These are phyloP conservation scores for Chlamydomonas incerta DNA, from an alignment of 139 green algal species.

Conservation along the genomic window DNA sequence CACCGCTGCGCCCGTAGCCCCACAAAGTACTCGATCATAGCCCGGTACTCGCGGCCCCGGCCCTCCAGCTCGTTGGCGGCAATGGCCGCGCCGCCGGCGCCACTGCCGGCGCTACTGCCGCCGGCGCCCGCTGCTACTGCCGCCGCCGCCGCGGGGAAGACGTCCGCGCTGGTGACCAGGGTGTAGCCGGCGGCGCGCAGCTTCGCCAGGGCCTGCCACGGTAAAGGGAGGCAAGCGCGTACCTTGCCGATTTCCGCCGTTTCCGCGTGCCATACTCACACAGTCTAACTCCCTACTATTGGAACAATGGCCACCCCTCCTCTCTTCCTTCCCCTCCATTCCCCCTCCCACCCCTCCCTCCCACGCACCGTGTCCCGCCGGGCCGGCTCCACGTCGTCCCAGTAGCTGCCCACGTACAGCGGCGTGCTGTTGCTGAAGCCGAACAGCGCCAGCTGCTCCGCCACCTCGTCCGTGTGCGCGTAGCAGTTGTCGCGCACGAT, in stretches of 20 bases:
- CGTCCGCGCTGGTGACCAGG: slow-evolving; percentile 12
- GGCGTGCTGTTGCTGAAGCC: not conserved
- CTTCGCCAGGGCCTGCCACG: not conserved
- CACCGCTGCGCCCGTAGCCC: slow-evolving; percentile 5
- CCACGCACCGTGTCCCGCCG: not conserved
- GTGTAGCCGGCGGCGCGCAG: not conserved
- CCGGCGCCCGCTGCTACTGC: not conserved
- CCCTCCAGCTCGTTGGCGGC: not conserved
- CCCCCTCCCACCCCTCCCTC: not conserved
- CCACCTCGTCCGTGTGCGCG: slow-evolving; percentile 50
- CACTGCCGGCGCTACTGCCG: not conserved
- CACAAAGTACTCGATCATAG: slow-evolving; percentile 28
- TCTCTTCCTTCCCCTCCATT: not conserved
- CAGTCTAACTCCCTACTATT: too few relatives aligned
- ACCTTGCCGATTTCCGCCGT: too few relatives aligned
- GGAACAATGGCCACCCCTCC: too few relatives aligned
- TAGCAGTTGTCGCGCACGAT: slow-evolving; percentile 58
- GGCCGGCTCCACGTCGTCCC: slow-evolving; percentile 28
- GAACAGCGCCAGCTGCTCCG: slow-evolving; percentile 8
- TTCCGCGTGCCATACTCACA: too few relatives aligned
- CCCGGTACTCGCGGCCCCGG: not conserved
- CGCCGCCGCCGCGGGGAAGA: not conserved
- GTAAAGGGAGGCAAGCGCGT: too few relatives aligned
- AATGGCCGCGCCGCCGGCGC: not conserved
- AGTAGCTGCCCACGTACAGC: slow-evolving; percentile 48